Percentiles rank a stretch among this genome's conserved stretches.
phyloP scores from a whole-genome alignment of 2,329 filamentous ascomycete species.

The Triangularia setosa region DNA sequence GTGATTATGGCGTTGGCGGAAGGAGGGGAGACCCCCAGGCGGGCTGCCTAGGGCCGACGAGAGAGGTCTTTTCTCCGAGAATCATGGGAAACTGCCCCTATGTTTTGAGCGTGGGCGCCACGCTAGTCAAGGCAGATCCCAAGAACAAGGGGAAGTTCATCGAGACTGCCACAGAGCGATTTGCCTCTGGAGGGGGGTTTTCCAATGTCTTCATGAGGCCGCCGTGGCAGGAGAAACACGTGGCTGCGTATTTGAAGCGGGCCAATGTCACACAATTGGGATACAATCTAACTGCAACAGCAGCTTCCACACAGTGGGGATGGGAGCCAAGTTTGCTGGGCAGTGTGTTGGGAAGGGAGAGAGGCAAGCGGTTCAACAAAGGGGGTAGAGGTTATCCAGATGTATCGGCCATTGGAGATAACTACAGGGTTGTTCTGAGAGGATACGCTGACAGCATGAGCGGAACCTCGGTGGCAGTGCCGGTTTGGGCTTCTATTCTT shows the following conservation, averaged over 20 bases:
- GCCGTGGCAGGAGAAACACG: slow-evolving; percentile 28
- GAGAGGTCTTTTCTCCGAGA: slow-evolving; percentile 42
- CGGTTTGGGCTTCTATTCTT: slow-evolving; percentile 45
- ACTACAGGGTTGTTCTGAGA: slow-evolving; percentile 33
- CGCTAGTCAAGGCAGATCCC: slow-evolving; percentile 17
- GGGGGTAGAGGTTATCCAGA: slow-evolving; percentile 47
- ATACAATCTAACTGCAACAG: slow-evolving; percentile 5
- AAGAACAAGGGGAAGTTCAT: slow-evolving; percentile 12
- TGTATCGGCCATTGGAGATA: slow-evolving; percentile 42
- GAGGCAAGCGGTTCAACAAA: slow-evolving; percentile 35
- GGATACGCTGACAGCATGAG: slow-evolving; percentile 38
- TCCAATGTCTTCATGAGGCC: slow-evolving; percentile 33
- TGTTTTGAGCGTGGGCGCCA: slow-evolving; percentile 23
- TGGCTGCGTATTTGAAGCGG: slow-evolving; percentile 26
- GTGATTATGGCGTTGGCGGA: slow-evolving; percentile 44
- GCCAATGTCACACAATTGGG: slow-evolving; percentile 18
- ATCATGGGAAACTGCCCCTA: slow-evolving; percentile 50
- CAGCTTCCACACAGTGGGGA: not conserved
- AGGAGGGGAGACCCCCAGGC: slow-evolving; percentile 36
- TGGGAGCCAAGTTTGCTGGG: not conserved
- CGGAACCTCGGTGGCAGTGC: slow-evolving; percentile 49
- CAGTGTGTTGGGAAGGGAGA: not conserved
- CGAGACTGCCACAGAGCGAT: slow-evolving; percentile 26
- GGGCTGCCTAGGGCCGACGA: slow-evolving; percentile 20
- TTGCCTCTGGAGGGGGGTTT: slow-evolving; percentile 33